Evolutionary conservation across 164 flowering plant genomes (phyloP).

Genomic region (Litsea cubeba): DNA sequence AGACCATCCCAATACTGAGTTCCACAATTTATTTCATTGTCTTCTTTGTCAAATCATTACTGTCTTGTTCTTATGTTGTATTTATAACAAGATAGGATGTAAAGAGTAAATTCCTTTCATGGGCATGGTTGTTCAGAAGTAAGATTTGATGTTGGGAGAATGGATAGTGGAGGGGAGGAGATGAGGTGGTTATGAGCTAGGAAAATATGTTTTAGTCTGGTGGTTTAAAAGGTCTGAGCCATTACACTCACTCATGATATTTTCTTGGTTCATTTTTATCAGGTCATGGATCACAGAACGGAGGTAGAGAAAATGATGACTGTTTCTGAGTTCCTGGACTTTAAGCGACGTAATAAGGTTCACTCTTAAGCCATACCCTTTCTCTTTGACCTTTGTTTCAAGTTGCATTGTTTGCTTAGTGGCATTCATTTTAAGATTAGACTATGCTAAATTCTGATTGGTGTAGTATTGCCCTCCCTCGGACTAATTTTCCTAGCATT

Average conservation of each 20-base stretch:
- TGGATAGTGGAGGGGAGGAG: too few relatives aligned
- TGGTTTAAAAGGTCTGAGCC: background rate
- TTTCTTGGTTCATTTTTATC: constrained; percentile 16
- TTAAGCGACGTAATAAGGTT: constrained; percentile 90
- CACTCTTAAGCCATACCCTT: constrained; percentile 3
- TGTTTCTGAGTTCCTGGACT: constrained; percentile 85
- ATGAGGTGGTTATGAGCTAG: background rate
- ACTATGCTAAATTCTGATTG: background rate
- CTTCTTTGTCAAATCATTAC: too few relatives aligned
- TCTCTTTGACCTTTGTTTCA: background rate
- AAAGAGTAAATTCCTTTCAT: too few relatives aligned
- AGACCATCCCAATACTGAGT: too few relatives aligned
- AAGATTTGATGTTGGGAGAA: too few relatives aligned
- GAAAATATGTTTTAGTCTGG: background rate
- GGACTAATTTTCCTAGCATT: background rate
- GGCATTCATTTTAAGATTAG: background rate
- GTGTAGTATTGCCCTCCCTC: background rate
- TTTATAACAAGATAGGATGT: too few relatives aligned
- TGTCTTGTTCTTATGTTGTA: too few relatives aligned
- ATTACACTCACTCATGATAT: background rate
- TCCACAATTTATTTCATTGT: too few relatives aligned
- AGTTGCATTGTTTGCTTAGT: background rate
- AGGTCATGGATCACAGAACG: constrained; percentile 95
- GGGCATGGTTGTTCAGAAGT: too few relatives aligned
- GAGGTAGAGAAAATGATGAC: constrained; percentile 88